Conservation (phyloP, 2,329 filamentous ascomycete species). For the Immersiporthe knoxdaviesiana region DNA sequence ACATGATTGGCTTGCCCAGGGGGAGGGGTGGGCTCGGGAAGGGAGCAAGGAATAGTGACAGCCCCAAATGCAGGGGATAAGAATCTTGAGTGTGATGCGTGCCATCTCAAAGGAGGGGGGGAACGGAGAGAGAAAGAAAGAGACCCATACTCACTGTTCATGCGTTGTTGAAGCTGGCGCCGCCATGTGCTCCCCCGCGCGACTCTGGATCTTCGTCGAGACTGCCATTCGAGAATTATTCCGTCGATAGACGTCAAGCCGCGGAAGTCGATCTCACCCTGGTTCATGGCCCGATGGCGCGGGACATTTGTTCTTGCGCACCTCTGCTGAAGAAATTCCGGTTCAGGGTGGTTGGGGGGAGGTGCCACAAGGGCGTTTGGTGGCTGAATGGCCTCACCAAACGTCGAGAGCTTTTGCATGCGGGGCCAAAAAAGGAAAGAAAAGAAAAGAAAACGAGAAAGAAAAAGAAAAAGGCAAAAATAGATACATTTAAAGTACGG, state of each 20-base stretch:
- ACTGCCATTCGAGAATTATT: constrained; percentile 1
- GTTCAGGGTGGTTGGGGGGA: background rate
- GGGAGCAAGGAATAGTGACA: constrained; percentile 18
- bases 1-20: constrained; percentile 4
- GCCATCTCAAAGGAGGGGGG: constrained; percentile 13
- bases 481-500: background rate
- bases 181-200: constrained; percentile 10
- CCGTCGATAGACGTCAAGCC: constrained; percentile 3
- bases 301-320: background rate
- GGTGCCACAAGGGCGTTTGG: background rate
- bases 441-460: background rate
- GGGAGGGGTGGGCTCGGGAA: constrained; percentile 3
- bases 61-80: constrained; percentile 23
- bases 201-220: background rate
- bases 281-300: background rate
- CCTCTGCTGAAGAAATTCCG: background rate
- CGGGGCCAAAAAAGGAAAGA: background rate
- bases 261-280: background rate
- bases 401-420: constrained; percentile 17
- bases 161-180: constrained; percentile 10
- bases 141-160: constrained; percentile 24
- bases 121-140: background rate
- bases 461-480: background rate
- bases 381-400: background rate
- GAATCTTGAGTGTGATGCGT: constrained; percentile 21